phyloP scores from a whole-genome alignment of 371 early-diverging fungal genomes.

The Haplosporangium sp. region DNA sequence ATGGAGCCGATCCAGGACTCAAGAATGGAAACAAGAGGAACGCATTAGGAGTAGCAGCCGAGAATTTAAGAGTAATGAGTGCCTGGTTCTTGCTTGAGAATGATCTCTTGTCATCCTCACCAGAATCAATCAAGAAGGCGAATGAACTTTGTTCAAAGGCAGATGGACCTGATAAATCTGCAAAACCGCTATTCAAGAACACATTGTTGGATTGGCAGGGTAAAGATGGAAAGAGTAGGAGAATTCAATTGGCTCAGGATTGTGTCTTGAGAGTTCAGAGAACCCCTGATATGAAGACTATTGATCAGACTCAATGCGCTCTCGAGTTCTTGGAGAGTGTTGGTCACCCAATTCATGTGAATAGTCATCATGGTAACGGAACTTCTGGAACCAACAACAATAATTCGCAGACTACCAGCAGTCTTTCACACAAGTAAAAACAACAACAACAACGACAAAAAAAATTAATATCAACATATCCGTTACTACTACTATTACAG shows the following conservation, averaged over 20 bases:
- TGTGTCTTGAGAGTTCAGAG: constrained; percentile 50
- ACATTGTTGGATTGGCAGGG: constrained; percentile 54
- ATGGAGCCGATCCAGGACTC: constrained; percentile 50
- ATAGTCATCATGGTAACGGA: not conserved
- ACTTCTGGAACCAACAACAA: not conserved
- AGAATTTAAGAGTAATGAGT: constrained; percentile 51
- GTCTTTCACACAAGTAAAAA: not conserved
- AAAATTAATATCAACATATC: too few species aligned
- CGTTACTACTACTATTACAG: too few species aligned
- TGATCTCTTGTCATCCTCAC: constrained; percentile 43
- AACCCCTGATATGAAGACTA: constrained; percentile 43
- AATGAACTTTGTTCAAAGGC: constrained; percentile 52
- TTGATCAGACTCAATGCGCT: constrained; percentile 47
- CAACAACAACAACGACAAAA: not conserved
- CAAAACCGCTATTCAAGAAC: constrained; percentile 56
- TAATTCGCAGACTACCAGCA: not conserved
- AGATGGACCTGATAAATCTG: constrained; percentile 52
- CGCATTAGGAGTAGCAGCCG: constrained; percentile 45
- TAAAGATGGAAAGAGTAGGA: constrained; percentile 48
- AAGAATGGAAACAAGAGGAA: constrained; percentile 51
- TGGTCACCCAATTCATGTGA: constrained; percentile 37
- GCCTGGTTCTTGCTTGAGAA: constrained; percentile 55
- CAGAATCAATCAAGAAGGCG: constrained; percentile 52
- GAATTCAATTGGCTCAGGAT: constrained; percentile 50
- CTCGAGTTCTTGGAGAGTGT: constrained; percentile 51